Percentiles rank a stretch among this genome's conserved stretches.
phyloP scores from a whole-genome alignment of 768 basidiomycete species.

The Xerocomellus chrysenteron region DNA sequence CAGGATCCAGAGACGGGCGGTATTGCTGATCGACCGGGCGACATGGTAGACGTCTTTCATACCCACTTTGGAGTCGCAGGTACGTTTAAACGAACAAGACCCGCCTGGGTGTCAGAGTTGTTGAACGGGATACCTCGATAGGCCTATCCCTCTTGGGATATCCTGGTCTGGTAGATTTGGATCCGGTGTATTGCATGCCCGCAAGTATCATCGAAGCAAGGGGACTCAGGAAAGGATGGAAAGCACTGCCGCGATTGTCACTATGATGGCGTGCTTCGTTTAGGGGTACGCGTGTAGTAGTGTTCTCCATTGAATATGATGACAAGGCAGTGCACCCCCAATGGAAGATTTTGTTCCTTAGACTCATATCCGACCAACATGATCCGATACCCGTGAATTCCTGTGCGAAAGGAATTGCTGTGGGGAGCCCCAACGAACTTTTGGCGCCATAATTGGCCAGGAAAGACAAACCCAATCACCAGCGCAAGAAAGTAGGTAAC shows the following conservation, averaged over 20 bases:
- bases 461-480: slow-evolving; percentile 1
- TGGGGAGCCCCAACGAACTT: neutral
- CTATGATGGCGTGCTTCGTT: slow-evolving; percentile 12
- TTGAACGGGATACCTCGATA: slow-evolving; percentile 2
- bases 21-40: slow-evolving; percentile 89
- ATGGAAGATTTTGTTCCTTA: slow-evolving; percentile 8
- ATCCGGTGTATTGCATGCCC: slow-evolving; percentile 98
- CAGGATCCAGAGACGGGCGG: slow-evolving; percentile 91
- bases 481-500: neutral
- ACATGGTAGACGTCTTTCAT: slow-evolving; percentile 98
- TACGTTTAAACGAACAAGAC: slow-evolving; percentile 19
- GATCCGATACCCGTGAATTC: slow-evolving; percentile 1
- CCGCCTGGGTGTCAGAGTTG: neutral
- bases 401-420: slow-evolving; percentile 15
- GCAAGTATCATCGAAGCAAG: slow-evolving; percentile 63
- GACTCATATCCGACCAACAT: slow-evolving; percentile 1
- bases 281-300: neutral
- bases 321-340: slow-evolving; percentile 6
- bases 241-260: slow-evolving; percentile 29
- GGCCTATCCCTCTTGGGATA: slow-evolving; percentile 89
- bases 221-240: slow-evolving; percentile 61
- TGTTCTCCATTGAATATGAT: slow-evolving; percentile 2
- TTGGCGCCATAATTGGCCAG: neutral
- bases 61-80: slow-evolving; percentile 92
- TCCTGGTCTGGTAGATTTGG: slow-evolving; percentile 78